Percentiles rank a stretch among this genome's conserved stretches.
These are phyloP conservation scores for Cytospora mali DNA, from an alignment of 2,329 filamentous ascomycete genomes.

Conservation along the genomic window DNA sequence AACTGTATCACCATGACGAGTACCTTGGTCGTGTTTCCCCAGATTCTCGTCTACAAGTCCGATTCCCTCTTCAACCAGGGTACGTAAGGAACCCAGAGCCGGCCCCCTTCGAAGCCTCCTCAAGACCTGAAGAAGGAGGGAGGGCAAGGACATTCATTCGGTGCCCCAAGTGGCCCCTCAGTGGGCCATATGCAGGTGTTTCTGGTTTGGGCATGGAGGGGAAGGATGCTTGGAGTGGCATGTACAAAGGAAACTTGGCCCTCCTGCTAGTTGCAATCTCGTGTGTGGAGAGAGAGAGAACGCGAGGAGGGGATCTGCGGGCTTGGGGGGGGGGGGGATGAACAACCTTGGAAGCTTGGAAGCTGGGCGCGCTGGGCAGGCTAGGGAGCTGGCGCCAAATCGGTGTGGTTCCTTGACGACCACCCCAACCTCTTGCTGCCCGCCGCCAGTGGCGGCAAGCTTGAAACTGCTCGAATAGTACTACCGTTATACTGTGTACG, in stretches of 20 bases:
- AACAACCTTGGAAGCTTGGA: constrained; percentile 1
- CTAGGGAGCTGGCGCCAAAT: constrained; percentile 9
- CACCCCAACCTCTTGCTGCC: background rate
- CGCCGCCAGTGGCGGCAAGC: constrained; percentile 3
- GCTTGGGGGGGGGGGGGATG: background rate
- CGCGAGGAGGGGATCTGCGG: background rate
- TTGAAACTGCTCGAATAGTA: background rate
- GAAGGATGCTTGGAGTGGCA: constrained; percentile 9
- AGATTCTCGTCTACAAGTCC: background rate
- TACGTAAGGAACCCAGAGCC: background rate
- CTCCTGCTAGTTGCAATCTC: background rate
- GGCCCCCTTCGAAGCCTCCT: background rate
- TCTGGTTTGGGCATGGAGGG: constrained; percentile 20
- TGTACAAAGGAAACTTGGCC: background rate
- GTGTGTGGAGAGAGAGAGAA: background rate
- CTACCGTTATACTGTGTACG: background rate
- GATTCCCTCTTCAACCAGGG: background rate
- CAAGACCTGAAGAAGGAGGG: constrained; percentile 13
- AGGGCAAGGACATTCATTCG: constrained; percentile 14
- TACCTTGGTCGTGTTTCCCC: background rate
- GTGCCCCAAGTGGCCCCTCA: constrained; percentile 5
- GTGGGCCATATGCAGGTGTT: constrained; percentile 18
- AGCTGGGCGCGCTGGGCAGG: background rate
- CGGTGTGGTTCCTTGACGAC: constrained; percentile 13
- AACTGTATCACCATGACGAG: background rate